Percentiles rank a stretch among this genome's conserved stretches.
These are phyloP conservation scores for Cutaneotrichosporon cutaneum DNA, from an alignment of 1,284 basidiomycete species.

Conservation along the genomic window DNA sequence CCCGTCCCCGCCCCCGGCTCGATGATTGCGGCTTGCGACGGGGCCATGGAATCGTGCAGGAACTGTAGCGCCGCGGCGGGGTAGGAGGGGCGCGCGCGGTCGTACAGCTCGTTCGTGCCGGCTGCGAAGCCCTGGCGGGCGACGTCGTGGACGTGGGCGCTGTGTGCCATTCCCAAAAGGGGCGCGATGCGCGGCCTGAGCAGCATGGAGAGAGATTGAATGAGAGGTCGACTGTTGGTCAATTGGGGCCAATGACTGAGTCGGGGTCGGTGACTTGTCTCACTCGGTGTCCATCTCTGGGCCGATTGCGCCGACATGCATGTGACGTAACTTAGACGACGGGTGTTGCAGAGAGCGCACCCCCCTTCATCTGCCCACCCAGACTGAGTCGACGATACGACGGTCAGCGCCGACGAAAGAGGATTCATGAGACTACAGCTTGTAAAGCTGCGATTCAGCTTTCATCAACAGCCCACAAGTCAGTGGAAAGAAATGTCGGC, in stretches of 20 bases:
- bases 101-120: slow-evolving; percentile 53
- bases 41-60: slow-evolving; percentile 30
- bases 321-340: too few relatives aligned
- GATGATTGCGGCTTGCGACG: slow-evolving; percentile 29
- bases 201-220: neutral
- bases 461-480: slow-evolving; percentile 4
- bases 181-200: neutral
- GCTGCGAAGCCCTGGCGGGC: slow-evolving; percentile 45
- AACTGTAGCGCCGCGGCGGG: slow-evolving; percentile 44
- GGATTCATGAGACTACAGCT: too few relatives aligned
- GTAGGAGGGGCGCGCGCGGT: slow-evolving; percentile 53
- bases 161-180: neutral
- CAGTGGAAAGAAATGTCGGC: slow-evolving; percentile 28
- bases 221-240: neutral
- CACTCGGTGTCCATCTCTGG: too few relatives aligned
- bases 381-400: too few relatives aligned
- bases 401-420: too few relatives aligned
- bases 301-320: too few relatives aligned
- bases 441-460: too few relatives aligned
- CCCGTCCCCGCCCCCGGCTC: slow-evolving; percentile 53
- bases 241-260: neutral
- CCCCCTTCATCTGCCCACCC: too few relatives aligned
- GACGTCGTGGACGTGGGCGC: slow-evolving; percentile 33
- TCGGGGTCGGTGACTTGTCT: neutral
- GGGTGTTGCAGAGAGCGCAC: too few relatives aligned